Evolutionary conservation across 345 rosid species (phyloP), one percentile per base, ranked within the genome.

Genomic region (Garcia nutans): DNA sequence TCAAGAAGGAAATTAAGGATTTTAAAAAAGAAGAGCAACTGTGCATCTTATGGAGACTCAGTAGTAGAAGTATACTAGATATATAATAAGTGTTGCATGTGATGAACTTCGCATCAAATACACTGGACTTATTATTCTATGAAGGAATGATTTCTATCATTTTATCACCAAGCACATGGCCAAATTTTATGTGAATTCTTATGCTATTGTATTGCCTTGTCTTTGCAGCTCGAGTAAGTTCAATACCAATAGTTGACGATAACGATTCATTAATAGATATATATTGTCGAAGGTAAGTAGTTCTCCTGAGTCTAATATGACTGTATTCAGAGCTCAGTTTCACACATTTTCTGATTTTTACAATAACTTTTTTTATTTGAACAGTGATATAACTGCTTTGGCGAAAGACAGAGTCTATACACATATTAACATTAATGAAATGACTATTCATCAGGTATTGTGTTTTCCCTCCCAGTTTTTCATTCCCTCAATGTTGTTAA

Each of bases 321-420:
- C 12, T 42, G 3, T 64, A 1, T 74, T 37, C 26, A 16, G 11
- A 54, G 28, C 19, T 33, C 9, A 3, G 8, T 19, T 71, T 71
- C 60, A 6, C 16, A 52, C 6, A 9, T 64, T 44, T 19, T 75
- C 33, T 5, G 56, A 70, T 63, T 62, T 31, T 31, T 24, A 24
- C 24, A 16, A 60, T 20, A 65, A 37, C 1, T 50, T 3, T 33
- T 26, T 8, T 75, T 58, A 10, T 52, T 31, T 73, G 73, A 57
- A 44, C 80, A 81, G 83, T 68, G 83, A 81, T 59, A 81, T 81
- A 76, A 81, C 80, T 66, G 83, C 83, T 72, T 73, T 81, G 76
- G 83, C 78, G 6, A 81, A 77, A 62, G 80, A 81, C 70, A 76
- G 77, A 68, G 42, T 77, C 24, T 81, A 81, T 63, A 73, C 83